Evolutionary conservation across 805 yeast species (phyloP).

Genomic region (Crinitomyces ghanaensis): DNA sequence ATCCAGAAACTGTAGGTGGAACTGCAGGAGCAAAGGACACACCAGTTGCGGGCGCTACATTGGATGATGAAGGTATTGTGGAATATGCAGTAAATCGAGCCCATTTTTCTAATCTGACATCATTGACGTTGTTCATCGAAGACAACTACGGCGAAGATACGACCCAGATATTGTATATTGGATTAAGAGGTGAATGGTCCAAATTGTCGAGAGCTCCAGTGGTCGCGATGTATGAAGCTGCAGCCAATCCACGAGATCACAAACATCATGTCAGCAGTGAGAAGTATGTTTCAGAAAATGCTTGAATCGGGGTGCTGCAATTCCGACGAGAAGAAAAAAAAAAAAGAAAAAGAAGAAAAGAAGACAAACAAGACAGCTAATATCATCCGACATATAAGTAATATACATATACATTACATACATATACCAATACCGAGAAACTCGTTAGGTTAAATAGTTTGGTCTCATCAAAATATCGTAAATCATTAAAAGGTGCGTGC

Average conservation of each 20-base stretch:
- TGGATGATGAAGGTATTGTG: slow-evolving; percentile 44
- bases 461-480: too few relatives aligned
- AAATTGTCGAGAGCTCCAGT: slow-evolving; percentile 53
- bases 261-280: slow-evolving; percentile 26
- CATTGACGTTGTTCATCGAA: slow-evolving; percentile 56
- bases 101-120: slow-evolving; percentile 55
- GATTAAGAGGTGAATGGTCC: slow-evolving; percentile 53
- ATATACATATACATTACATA: too few relatives aligned
- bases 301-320: too few relatives aligned
- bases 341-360: too few relatives aligned
- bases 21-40: slow-evolving; percentile 24
- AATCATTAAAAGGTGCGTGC: too few relatives aligned
- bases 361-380: too few relatives aligned
- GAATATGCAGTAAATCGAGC: slow-evolving; percentile 77
- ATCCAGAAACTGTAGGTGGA: slow-evolving; percentile 43
- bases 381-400: too few relatives aligned
- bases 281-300: slow-evolving; percentile 8
- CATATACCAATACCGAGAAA: too few relatives aligned
- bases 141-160: slow-evolving; percentile 51
- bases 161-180: slow-evolving; percentile 54
- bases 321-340: too few relatives aligned
- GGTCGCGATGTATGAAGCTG: slow-evolving; percentile 71
- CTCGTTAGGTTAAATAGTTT: too few relatives aligned
- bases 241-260: slow-evolving; percentile 90
- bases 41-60: slow-evolving; percentile 1